phyloP scores from a whole-genome alignment of 1,139 yeast genomes.

The Candida sp. region DNA sequence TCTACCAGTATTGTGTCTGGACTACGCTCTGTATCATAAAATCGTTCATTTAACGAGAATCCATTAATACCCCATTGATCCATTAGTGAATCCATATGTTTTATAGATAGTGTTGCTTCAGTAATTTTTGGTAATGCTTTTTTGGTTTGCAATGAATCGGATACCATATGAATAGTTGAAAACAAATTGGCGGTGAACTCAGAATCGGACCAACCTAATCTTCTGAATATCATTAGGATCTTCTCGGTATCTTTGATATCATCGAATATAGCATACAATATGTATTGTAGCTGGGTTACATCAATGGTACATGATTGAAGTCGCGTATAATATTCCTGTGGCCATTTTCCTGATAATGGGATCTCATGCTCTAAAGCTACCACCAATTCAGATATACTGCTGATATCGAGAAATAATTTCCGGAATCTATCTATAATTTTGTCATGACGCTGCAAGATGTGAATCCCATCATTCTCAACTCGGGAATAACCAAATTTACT shows the following conservation, averaged over 20 bases:
- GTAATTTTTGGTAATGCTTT: slow-evolving; percentile 32
- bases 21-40: slow-evolving; percentile 12
- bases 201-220: slow-evolving; percentile 31
- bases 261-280: slow-evolving; percentile 22
- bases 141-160: slow-evolving; percentile 24
- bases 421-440: slow-evolving; percentile 20
- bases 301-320: slow-evolving; percentile 24
- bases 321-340: slow-evolving; percentile 22
- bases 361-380: slow-evolving; percentile 28
- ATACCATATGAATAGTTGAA: slow-evolving; percentile 29
- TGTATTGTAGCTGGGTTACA: slow-evolving; percentile 24
- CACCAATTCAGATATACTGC: slow-evolving; percentile 20
- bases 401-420: slow-evolving; percentile 18
- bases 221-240: slow-evolving; percentile 19
- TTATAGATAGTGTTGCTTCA: slow-evolving; percentile 27
- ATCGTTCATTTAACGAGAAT: slow-evolving; percentile 25
- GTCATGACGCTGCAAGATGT: slow-evolving; percentile 20
- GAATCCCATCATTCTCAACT: slow-evolving; percentile 16
- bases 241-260: slow-evolving; percentile 22
- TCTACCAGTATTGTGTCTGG: background rate
- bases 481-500: slow-evolving; percentile 25
- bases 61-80: slow-evolving; percentile 27
- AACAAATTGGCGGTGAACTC: slow-evolving; percentile 30
- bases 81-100: slow-evolving; percentile 27
- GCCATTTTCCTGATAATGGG: slow-evolving; percentile 35